Base-by-base conservation (phyloP, 2,329 filamentous ascomycete genomes). In the Diaporthe citriasiana region DNA sequence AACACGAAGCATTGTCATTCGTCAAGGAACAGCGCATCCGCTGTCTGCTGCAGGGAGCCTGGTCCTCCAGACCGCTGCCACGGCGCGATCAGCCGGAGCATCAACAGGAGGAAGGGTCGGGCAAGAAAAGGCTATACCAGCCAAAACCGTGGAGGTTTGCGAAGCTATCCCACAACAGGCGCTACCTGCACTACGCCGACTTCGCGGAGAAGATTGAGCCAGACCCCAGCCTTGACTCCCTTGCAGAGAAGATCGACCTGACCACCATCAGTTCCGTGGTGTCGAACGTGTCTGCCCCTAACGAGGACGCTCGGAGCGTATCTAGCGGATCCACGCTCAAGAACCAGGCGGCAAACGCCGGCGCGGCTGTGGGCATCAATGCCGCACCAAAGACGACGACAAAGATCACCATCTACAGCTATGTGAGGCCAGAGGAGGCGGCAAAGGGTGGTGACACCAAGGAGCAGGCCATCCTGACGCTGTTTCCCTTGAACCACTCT, bases 21-120 rank as follows among this genome's bases (percentile, higher is more conserved):
- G 94, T 98, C 83, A 98, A 98, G 83, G 97, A 99, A 84, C 97
- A 99, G 83, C 92, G 97, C 50, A 94, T 98, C 75, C 90, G 97
- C 71, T 98, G 95, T 81, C 86, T 99, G 51, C 89, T 98, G 5
- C 90, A 94, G 77, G 97, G 97, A 9, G 92, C 93, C 13, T 99
- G 97, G 97, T 99, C 98, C 84, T 82, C 85, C 81, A 84, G 88
- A 82, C 82, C 88, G 7, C 79, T 83, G 15, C 82, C 85, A 68
- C 83, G 79, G 76, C 81, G 83, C 65, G 82, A 84, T 65, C 83
- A 81, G 66, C 81, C 79, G 70, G 78, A 81, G 73, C 76, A 81
- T 74, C 77, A 85, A 82, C 79, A 83, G 80, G 81, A 89, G 86
- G 77, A 84, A 78, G 79, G 87, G 82, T 70, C 81, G 80, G 76